phyloP scores from a whole-genome alignment of 352 stramenopile species.

The Phytophthora multivora region DNA sequence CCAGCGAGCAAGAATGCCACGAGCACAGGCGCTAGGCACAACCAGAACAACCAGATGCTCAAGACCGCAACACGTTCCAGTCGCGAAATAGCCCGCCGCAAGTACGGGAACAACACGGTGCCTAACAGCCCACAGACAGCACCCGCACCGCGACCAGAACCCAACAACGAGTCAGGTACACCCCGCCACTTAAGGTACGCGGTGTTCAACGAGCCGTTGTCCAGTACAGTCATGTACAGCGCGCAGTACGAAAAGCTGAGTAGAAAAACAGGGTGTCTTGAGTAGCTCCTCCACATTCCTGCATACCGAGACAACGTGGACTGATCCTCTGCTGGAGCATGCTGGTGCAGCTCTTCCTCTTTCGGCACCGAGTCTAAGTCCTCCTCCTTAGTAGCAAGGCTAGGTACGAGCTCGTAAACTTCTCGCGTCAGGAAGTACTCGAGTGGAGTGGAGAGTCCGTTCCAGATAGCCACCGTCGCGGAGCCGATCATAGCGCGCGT shows the following conservation, averaged over 20 bases:
- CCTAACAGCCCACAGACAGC: constrained; percentile 56
- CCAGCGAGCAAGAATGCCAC: constrained; percentile 49
- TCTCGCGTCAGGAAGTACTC: constrained; percentile 80
- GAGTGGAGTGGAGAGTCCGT: constrained; percentile 72
- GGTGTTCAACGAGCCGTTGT: constrained; percentile 55
- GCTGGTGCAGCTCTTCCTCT: constrained; percentile 8
- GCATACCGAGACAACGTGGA: constrained; percentile 28
- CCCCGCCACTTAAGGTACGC: constrained; percentile 74
- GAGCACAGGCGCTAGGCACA: constrained; percentile 49
- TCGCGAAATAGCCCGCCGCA: constrained; percentile 29
- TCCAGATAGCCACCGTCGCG: constrained; percentile 76
- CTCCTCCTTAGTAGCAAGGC: constrained; percentile 45
- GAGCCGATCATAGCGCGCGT: constrained; percentile 70
- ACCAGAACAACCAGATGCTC: constrained; percentile 72
- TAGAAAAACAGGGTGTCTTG: constrained; percentile 53
- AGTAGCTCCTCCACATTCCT: constrained; percentile 47
- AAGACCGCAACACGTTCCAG: constrained; percentile 56
- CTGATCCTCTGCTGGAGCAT: constrained; percentile 3
- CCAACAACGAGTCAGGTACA: constrained; percentile 51
- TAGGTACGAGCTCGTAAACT: constrained; percentile 63
- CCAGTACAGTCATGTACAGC: constrained; percentile 69
- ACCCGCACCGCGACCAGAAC: constrained; percentile 45
- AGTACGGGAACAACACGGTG: constrained; percentile 53
- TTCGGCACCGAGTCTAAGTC: constrained; percentile 6
- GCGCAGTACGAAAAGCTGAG: constrained; percentile 57